Evolutionary conservation across 2,329 filamentous ascomycete species (phyloP), one percentile per base, ranked within the genome.

Genomic region (Ophiostoma pallidulum): DNA sequence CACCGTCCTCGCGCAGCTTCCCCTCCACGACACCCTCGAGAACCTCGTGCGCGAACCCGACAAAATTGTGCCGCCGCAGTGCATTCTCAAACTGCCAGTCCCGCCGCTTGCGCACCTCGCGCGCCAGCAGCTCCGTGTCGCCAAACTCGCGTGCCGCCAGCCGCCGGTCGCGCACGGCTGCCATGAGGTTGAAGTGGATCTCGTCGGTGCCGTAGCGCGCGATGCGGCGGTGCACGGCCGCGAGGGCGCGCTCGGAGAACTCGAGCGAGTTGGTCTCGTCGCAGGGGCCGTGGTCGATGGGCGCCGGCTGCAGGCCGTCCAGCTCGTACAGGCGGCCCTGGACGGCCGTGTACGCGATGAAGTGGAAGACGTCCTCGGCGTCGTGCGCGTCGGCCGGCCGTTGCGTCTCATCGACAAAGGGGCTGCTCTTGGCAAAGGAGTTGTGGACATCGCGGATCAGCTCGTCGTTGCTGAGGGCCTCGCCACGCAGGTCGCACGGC

Each of bases 11-110:
- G 51, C 73, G 70, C 35, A 94, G 62, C 72, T 94, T 95, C 52
- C 69, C 64, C 54, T 68, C 73, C n/a, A 88, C 84, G 4, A 96
- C 91, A 1, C 81, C 85, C 71, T 92, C 94, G 57, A 95, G 69
- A 51, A 96, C 73, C 70, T 96, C 89, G 12, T 87, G 89, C 3
- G 91, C 85, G 59, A 98, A 96, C 0, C 89, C 91, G 1, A 98
- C 86, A 69, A 98, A 98, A 66, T 98, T 98, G 66, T 95, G 91
- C 58, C 86, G 73, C 51, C 92, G 71, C 59, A 98, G 71, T 10
- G 89, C 85, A 66, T 98, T 98, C 74, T 98, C 92, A 74, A 92
- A 96, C 61, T 81, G 77, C 92, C 92, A 98, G 54, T 82, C 85
- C 49, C 74, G 74, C 45, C 92, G 75, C 77, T 94, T 95, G 60